Base-by-base conservation (phyloP, 2,329 filamentous ascomycete species). In the Ceratocystis colombiana region DNA sequence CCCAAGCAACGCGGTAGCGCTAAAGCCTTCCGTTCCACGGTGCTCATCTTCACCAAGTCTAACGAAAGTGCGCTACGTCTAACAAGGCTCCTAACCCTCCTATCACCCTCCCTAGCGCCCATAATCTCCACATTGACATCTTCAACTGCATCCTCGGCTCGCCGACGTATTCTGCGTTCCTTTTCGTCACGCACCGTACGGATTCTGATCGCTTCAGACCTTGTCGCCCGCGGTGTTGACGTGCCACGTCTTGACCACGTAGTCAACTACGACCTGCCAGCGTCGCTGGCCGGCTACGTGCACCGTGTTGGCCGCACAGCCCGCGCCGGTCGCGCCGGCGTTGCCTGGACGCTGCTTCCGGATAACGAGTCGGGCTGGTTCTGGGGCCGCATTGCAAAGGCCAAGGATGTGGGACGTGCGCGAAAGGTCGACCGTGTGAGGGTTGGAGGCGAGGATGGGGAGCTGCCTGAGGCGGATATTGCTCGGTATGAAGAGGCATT, bases 231-330 rank as follows among this genome's bases (percentile, higher is more conserved):
- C 69, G 94, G 93, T 71, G 85, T 97, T 30, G 93, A 97, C 74
- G 80, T 96, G 12, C 84, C 85, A 0, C 82, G 84, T 61, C 82
- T 97, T 61, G 85, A 86, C 45, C 89, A 96, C 72, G 90, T 97
- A 61, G 79, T 97, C 75, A 96, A 96, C 77, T 97, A 97, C 78
- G 93, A 96, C 74, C 81, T 96, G 64, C 93, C 93, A 0, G 82
- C 85, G 3, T 92, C 87, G 72, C 78, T 91, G 44, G 88, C 88
- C 5, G 88, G 86, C 28, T 97, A 97, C 71, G 86, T 97, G 3
- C 94, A 97, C 74, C 87, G 94, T 50, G 90, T 96, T 1, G 93
- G 94, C 46, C 85, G 94, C 66, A 96, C 93, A 0, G 93, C 93
- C 0, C 82, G 92, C 73, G 94, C 90, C 0, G 90, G 88, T 1